Evolutionary conservation across 2,329 filamentous ascomycete species (phyloP).

Genomic region (Fonsecaea multimorphosa): DNA sequence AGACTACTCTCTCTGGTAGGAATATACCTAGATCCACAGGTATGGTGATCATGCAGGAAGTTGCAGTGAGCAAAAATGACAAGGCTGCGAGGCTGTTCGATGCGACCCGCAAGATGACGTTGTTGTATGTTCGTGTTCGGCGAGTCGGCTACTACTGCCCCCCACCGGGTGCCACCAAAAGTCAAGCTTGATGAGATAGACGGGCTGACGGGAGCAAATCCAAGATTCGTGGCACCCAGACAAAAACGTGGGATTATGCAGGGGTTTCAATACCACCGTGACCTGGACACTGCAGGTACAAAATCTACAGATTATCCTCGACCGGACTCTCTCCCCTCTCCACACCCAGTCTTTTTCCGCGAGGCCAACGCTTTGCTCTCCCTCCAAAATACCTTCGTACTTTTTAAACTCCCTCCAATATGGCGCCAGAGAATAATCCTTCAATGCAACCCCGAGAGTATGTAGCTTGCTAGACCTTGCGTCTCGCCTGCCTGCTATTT

Average conservation of each 20-base stretch:
- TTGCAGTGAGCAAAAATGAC: not conserved
- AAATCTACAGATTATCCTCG: not conserved
- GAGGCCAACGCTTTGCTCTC: not conserved
- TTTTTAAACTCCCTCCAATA: not conserved
- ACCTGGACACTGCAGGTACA: not conserved
- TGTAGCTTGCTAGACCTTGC: no score
- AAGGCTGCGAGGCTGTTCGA: not conserved
- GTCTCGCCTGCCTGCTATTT: no score
- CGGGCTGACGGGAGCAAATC: no score
- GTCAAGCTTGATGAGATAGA: not conserved
- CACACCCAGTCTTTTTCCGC: not conserved
- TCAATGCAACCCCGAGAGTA: not conserved
- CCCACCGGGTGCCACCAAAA: constrained; percentile 7
- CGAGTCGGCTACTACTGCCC: not conserved
- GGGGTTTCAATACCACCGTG: not conserved
- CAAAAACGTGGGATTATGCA: not conserved
- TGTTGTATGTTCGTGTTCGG: not conserved
- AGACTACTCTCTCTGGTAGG: not conserved
- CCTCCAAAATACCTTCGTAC: not conserved
- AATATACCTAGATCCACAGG: no score
- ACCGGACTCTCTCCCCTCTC: no score
- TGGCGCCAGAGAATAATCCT: not conserved
- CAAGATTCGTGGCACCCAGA: not conserved
- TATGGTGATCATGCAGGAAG: no score
- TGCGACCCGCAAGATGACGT: constrained; percentile 1